phyloP scores from a whole-genome alignment of 768 basidiomycete species.

The Asterophora parasitica region DNA sequence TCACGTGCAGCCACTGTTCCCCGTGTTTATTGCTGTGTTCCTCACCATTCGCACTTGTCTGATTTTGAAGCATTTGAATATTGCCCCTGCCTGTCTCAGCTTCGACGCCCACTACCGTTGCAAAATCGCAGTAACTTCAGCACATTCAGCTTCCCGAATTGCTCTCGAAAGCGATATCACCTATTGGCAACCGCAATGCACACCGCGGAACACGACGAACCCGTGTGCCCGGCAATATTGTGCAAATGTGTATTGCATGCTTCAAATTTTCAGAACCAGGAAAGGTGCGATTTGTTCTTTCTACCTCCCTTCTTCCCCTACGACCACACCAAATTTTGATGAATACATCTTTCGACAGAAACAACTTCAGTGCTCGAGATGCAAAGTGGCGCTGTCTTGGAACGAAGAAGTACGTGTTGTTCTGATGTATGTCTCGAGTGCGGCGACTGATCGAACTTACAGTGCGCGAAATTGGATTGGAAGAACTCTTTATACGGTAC shows the following conservation, averaged over 20 bases:
- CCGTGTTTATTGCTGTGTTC: no score
- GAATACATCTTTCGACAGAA: constrained; percentile 1
- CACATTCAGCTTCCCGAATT: no score
- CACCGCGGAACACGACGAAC: not conserved
- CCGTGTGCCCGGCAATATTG: not conserved
- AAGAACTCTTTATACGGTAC: not conserved
- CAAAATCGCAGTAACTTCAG: no score
- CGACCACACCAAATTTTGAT: no score
- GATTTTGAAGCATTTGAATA: no score
- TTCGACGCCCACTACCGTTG: no score
- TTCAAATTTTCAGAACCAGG: not conserved
- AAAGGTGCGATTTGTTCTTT: not conserved
- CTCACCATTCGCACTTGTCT: no score
- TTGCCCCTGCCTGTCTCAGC: no score
- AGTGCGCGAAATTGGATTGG: constrained; percentile 8
- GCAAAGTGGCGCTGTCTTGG: constrained; percentile 10
- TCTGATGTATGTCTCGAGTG: not conserved
- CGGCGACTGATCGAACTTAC: not conserved
- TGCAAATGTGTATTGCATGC: not conserved
- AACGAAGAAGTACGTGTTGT: constrained; percentile 1
- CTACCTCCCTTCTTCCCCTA: no score
- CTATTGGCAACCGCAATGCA: not conserved
- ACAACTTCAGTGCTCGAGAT: constrained; percentile 2
- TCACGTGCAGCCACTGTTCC: no score
- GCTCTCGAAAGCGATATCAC: not conserved